Evolutionary conservation across 306 rosid species (phyloP).

Genomic region (Lathyrus aphaca): DNA sequence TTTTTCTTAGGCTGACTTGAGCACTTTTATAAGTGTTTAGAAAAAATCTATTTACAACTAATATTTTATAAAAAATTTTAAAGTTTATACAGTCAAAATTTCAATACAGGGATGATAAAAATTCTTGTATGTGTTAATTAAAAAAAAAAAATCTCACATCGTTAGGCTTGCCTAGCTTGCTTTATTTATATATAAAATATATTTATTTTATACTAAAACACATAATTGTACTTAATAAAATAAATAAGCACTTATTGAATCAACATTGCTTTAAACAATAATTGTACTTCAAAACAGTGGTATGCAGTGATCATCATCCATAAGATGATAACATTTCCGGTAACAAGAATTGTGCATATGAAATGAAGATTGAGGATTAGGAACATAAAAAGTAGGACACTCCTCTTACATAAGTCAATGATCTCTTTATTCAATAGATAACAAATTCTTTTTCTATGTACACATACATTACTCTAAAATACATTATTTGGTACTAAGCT

Average conservation of each 20-base stretch:
- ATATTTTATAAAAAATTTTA: background rate
- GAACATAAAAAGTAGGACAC: background rate
- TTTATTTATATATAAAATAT: too few relatives aligned
- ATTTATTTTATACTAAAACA: too few relatives aligned
- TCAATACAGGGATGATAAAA: too few relatives aligned
- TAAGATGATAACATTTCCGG: background rate
- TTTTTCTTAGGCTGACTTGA: background rate
- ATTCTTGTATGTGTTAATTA: too few relatives aligned
- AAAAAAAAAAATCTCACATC: too few relatives aligned
- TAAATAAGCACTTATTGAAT: too few relatives aligned
- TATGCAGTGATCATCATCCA: background rate
- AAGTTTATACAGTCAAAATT: too few relatives aligned
- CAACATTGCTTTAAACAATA: background rate
- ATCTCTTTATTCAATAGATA: constrained; percentile 1
- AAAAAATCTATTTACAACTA: background rate
- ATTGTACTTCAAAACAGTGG: background rate
- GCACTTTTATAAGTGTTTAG: background rate
- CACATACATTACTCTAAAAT: background rate
- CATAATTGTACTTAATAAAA: too few relatives aligned
- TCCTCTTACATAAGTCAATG: background rate
- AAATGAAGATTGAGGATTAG: background rate
- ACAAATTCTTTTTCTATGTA: constrained; percentile 8
- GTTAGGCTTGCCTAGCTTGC: too few relatives aligned
- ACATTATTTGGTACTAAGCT: constrained; percentile 15
- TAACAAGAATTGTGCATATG: constrained; percentile 3